Conservation (phyloP, 768 basidiomycete genomes). For the Leucosporidium yakuticum region DNA sequence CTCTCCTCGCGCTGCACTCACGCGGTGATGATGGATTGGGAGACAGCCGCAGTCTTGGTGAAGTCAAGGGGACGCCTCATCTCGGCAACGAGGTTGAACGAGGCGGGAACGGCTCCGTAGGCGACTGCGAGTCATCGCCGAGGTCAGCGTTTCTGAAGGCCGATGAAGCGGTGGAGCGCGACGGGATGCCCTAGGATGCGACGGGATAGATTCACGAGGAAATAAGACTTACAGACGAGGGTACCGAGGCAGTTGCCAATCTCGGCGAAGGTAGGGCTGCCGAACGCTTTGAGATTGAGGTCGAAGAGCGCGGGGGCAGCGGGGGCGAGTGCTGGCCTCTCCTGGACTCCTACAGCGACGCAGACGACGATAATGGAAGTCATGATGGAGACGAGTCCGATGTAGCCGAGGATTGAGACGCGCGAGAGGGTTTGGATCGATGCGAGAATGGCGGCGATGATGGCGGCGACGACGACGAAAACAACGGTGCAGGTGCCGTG, state of each 20-base stretch:
- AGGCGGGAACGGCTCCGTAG: constrained; percentile 19
- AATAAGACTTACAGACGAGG: constrained; percentile 36
- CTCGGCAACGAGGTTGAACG: constrained; percentile 40
- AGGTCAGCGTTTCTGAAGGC: too few relatives aligned
- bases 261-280: constrained; percentile 34
- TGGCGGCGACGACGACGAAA: constrained; percentile 41
- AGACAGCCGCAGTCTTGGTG: constrained; percentile 39
- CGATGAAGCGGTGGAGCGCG: too few relatives aligned
- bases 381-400: constrained; percentile 35
- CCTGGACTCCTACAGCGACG: constrained; percentile 29
- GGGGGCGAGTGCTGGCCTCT: constrained; percentile 37
- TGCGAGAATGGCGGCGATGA: constrained; percentile 36
- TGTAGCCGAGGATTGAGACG: constrained; percentile 41
- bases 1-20: neutral
- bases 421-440: constrained; percentile 41
- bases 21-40: constrained; percentile 38
- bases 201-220: constrained; percentile 33
- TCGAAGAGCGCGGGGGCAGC: constrained; percentile 36
- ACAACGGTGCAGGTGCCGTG: constrained; percentile 45
- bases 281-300: constrained; percentile 32
- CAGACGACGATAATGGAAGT: constrained; percentile 34
- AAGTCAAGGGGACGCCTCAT: constrained; percentile 43
- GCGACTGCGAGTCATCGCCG: neutral
- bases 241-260: constrained; percentile 42
- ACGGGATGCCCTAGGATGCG: neutral